Evolutionary conservation across 2,329 filamentous ascomycete genomes (phyloP).

Genomic region (Beauveria caledonica): DNA sequence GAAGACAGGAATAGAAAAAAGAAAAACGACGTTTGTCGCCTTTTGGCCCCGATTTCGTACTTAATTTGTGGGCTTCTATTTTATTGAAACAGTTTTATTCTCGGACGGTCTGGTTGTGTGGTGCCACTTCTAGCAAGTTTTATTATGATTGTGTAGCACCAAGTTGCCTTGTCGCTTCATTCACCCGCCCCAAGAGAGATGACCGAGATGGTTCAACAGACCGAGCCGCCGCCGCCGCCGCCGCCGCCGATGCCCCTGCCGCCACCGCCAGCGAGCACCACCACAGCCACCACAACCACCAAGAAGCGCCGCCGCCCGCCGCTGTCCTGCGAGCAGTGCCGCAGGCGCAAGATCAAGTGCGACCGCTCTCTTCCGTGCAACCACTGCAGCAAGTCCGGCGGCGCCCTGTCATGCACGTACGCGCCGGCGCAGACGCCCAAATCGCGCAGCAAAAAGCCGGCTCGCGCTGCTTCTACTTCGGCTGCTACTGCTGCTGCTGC

Average conservation of each 20-base stretch:
- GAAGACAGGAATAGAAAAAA: too few relatives aligned
- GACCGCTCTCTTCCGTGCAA: slow-evolving; percentile 50
- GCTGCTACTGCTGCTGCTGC: background rate
- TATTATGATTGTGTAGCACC: too few relatives aligned
- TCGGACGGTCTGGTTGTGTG: too few relatives aligned
- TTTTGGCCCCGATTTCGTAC: too few relatives aligned
- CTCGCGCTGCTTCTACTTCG: too few relatives aligned
- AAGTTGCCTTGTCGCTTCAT: background rate
- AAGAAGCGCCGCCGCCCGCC: slow-evolving; percentile 33
- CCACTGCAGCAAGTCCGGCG: slow-evolving; percentile 45
- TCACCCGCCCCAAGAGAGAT: background rate
- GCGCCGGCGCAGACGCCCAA: slow-evolving; percentile 26
- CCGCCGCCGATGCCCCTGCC: background rate
- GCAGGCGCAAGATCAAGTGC: slow-evolving; percentile 53
- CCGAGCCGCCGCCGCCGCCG: slow-evolving; percentile 19
- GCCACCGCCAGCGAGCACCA: background rate
- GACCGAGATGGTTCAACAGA: slow-evolving; percentile 31
- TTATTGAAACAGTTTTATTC: too few relatives aligned
- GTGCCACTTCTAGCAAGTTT: background rate
- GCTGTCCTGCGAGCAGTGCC: slow-evolving; percentile 48
- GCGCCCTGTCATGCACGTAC: slow-evolving; percentile 46
- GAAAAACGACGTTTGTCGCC: too few relatives aligned
- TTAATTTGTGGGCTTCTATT: too few relatives aligned
- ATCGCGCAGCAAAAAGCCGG: background rate
- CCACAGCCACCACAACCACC: slow-evolving; percentile 8